These are phyloP conservation scores for Rhynchosporium graminicola DNA, from an alignment of 2,329 filamentous ascomycete species.

Conservation along the genomic window DNA sequence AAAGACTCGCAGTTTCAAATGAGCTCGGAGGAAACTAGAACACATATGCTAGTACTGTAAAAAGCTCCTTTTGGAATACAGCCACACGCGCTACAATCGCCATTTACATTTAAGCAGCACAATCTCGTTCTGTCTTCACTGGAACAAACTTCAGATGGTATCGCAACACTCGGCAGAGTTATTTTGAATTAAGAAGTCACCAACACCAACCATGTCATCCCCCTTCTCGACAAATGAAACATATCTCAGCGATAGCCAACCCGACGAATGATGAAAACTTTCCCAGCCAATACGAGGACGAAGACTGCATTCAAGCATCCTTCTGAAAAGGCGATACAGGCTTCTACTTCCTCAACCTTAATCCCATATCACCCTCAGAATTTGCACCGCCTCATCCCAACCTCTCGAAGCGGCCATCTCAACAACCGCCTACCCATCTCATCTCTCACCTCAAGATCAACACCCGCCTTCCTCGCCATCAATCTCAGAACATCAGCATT, in stretches of 20 bases:
- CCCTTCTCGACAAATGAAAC: background rate
- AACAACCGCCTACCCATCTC: constrained; percentile 54
- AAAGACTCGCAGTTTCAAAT: background rate
- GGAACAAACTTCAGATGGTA: background rate
- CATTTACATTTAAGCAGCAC: background rate
- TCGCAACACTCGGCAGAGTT: background rate
- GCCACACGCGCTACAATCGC: background rate
- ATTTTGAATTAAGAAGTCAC: constrained; percentile 1
- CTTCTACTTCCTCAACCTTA: constrained; percentile 12
- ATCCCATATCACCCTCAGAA: constrained; percentile 42
- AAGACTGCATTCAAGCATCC: too few species aligned
- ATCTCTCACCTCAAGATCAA: constrained; percentile 54
- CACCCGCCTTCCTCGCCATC: constrained; percentile 50
- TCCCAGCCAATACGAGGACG: background rate
- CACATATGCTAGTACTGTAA: background rate
- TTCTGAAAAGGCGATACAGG: too few species aligned
- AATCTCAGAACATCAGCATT: constrained; percentile 55
- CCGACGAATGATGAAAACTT: background rate
- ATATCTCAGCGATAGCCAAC: background rate
- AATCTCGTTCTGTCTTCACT: background rate
- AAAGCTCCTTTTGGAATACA: background rate
- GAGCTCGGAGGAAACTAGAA: background rate
- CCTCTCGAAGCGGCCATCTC: constrained; percentile 60
- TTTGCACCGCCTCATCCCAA: constrained; percentile 57
- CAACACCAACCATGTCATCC: background rate